phyloP scores from a whole-genome alignment of 805 yeast species.

The Lipomyces lipofer region DNA sequence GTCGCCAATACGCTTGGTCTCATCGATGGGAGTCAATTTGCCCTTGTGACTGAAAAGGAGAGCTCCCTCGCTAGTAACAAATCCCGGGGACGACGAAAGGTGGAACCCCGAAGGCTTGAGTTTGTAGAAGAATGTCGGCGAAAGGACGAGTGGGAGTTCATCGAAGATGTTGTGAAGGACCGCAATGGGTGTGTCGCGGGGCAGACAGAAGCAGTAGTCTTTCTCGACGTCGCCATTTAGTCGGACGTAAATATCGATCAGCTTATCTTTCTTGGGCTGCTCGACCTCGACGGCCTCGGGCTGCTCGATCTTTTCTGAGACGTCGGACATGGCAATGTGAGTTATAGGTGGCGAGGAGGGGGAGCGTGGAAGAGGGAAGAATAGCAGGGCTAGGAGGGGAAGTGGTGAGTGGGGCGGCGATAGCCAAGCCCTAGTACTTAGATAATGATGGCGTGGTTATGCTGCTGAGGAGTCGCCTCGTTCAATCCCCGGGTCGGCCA shows the following conservation, averaged over 20 bases:
- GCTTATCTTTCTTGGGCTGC: constrained; percentile 24
- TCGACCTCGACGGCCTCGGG: constrained; percentile 6
- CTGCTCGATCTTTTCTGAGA: neutral
- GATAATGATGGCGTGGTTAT: too few species aligned
- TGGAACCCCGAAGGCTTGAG: constrained; percentile 63
- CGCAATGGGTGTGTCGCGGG: constrained; percentile 53
- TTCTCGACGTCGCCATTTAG: constrained; percentile 81
- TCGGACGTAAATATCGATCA: constrained; percentile 60
- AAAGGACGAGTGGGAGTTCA: constrained; percentile 67
- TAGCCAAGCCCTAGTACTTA: too few species aligned
- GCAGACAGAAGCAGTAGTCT: constrained; percentile 86
- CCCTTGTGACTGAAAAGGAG: constrained; percentile 56
- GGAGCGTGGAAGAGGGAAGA: too few species aligned
- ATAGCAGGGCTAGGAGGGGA: too few species aligned
- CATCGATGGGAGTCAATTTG: constrained; percentile 46
- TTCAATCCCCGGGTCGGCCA: too few species aligned
- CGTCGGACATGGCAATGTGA: too few species aligned
- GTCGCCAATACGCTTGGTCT: constrained; percentile 55
- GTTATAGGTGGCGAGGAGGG: too few species aligned
- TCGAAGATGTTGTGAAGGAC: constrained; percentile 63
- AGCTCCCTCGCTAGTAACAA: constrained; percentile 79
- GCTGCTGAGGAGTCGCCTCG: too few species aligned
- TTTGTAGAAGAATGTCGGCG: constrained; percentile 77
- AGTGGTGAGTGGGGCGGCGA: too few species aligned
- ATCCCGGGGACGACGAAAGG: constrained; percentile 71